A percentile compares a stretch with the other conserved stretches of the same genome.
These are phyloP conservation scores for Starmerella scarabaei DNA, from an alignment of 805 yeast genomes.

Conservation along the genomic window DNA sequence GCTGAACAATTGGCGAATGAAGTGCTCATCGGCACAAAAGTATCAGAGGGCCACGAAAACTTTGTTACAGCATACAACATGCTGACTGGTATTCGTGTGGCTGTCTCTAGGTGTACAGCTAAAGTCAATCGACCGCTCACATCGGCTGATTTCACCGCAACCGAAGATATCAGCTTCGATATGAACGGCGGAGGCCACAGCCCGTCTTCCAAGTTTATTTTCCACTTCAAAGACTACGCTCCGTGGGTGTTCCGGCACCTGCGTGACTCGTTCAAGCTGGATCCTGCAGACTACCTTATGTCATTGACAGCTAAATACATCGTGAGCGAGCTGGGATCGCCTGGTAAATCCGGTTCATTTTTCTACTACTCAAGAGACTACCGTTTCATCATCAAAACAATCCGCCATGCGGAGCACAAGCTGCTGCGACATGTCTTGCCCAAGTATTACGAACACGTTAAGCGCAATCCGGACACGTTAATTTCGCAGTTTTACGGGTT, in stretches of 20 bases:
- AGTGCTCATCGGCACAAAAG: constrained; percentile 60
- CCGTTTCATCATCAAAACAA: constrained; percentile 88
- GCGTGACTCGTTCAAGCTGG: constrained; percentile 67
- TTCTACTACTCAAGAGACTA: constrained; percentile 91
- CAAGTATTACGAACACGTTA: constrained; percentile 70
- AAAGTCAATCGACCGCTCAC: constrained; percentile 65
- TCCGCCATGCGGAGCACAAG: constrained; percentile 83
- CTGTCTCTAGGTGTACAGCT: constrained; percentile 76
- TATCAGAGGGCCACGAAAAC: constrained; percentile 81
- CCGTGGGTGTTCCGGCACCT: constrained; percentile 89
- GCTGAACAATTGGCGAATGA: constrained; percentile 25
- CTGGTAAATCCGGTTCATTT: constrained; percentile 94
- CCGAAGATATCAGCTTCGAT: constrained; percentile 76
- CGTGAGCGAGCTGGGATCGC: constrained; percentile 81
- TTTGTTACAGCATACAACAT: constrained; percentile 91
- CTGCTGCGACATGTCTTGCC: constrained; percentile 61
- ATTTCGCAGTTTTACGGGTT: constrained; percentile 93
- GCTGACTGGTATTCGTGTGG: constrained; percentile 92
- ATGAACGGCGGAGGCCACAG: constrained; percentile 70
- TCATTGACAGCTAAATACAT: constrained; percentile 88
- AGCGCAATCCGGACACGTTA: constrained; percentile 72
- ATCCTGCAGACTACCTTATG: constrained; percentile 89
- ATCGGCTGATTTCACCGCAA: constrained; percentile 55
- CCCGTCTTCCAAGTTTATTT: constrained; percentile 88
- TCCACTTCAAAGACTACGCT: constrained; percentile 90